phyloP scores from a whole-genome alignment of 495 filamentous ascomycete species.

The Aspergillus biplanus region DNA sequence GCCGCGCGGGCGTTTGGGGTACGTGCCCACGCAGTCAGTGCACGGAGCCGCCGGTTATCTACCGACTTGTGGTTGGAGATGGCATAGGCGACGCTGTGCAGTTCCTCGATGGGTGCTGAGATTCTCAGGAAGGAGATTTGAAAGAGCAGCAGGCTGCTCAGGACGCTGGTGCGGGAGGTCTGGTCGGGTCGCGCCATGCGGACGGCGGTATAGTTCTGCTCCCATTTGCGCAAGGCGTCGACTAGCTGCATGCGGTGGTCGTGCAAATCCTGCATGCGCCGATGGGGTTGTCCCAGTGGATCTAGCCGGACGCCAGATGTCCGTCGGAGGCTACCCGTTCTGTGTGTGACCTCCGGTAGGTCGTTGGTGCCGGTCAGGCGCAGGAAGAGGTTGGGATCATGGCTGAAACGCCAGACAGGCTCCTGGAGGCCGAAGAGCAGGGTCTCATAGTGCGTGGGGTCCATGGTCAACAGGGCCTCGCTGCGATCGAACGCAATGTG shows the following conservation, averaged over 20 bases:
- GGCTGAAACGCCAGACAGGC: constrained; percentile 8
- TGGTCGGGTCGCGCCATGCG: not conserved
- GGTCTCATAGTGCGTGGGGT: not conserved
- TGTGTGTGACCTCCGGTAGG: not conserved
- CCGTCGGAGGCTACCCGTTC: not conserved
- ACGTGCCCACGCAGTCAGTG: not conserved
- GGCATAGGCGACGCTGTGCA: not conserved
- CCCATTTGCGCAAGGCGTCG: not conserved
- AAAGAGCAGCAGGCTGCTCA: not conserved
- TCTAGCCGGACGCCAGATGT: not conserved
- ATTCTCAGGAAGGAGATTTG: not conserved
- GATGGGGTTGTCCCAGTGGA: not conserved
- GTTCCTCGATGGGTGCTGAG: not conserved
- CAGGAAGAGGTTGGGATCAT: not conserved
- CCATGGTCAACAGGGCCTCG: not conserved
- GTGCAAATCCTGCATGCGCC: not conserved
- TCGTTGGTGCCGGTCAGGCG: not conserved
- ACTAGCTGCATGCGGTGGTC: not conserved
- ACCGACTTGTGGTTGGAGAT: not conserved
- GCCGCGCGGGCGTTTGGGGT: not conserved
- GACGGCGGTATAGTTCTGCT: not conserved
- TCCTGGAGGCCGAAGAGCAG: constrained; percentile 9
- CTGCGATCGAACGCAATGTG: not conserved
- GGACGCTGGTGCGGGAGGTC: not conserved
- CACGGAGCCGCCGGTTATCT: not conserved